Evolutionary conservation across 1,284 basidiomycete genomes (phyloP), one percentile per base, ranked within the genome.

Genomic region (Ustanciosporium gigantosporum): DNA sequence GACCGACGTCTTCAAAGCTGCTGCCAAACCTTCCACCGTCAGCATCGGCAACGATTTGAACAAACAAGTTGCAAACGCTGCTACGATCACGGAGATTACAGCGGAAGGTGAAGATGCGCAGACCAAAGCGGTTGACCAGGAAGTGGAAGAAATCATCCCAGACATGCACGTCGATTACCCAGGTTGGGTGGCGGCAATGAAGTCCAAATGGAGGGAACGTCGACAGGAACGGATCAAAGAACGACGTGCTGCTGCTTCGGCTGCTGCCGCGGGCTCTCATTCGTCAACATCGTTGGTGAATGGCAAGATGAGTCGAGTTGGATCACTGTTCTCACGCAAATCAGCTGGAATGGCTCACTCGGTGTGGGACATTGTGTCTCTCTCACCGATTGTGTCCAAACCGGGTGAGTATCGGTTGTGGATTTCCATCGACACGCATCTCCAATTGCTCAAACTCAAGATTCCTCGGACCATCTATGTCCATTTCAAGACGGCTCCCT

Each of bases 391-490:
- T n/a, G 88, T 86, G 41, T 83, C 83, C 42, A 85, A 84, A 21
- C 84, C 88, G 1, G 94, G 95, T 23, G 88, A 91, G 35, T 97
- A 88, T 79, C 85, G 85, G 14, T 80, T 98, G 38, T 98, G 94
- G 95, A 82, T 97, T 4, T 87, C 86, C 0, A 85, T 92, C 36
- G 89, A 92, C 41, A 84, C 85, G 6, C 87, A 88, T 37, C 83
- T 98, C 35, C 84, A 89, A 25, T 82, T 86, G 13, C 83, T 95
- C 25, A 86, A 88, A 8, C 81, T 98, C 16, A 86, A 89, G 3
- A 87, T 99, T 31, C 88, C 90, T 0, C 85, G 93, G 40, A 86
- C 92, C 72, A 94, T 97, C 77, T 98, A 95, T 77, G 82, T 98
- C 55, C 92, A 95, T 76, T 83, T 95, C 61, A 88, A 93, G 74